A percentile compares a stretch with the other conserved stretches of the same genome.
phyloP scores from a whole-genome alignment of 2,329 filamentous ascomycete species.

The Trichophaea hybrida region DNA sequence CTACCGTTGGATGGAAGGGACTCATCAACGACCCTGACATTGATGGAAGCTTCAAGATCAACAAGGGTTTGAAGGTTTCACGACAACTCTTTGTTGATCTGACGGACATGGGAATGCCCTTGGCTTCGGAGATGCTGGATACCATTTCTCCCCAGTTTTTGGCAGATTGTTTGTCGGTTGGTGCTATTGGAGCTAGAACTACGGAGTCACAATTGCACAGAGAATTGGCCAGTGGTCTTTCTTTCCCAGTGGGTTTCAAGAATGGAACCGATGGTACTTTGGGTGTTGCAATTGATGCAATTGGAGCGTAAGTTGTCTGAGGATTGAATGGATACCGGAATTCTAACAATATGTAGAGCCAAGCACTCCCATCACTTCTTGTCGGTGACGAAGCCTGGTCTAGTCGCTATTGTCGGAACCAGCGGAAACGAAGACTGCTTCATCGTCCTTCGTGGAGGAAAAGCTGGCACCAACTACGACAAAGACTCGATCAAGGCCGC shows the following conservation, averaged over 20 bases:
- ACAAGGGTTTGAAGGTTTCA: constrained; percentile 90
- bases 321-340: not conserved
- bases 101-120: constrained; percentile 75
- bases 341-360: constrained; percentile 25
- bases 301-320: constrained; percentile 46
- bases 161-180: constrained; percentile 86
- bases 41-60: constrained; percentile 94
- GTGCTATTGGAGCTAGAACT: constrained; percentile 87
- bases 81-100: constrained; percentile 86
- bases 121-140: constrained; percentile 96
- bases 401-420: constrained; percentile 88
- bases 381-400: constrained; percentile 93
- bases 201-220: constrained; percentile 95
- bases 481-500: constrained; percentile 64
- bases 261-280: constrained; percentile 93
- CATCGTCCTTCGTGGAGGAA: constrained; percentile 85
- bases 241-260: constrained; percentile 98
- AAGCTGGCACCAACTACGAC: constrained; percentile 86
- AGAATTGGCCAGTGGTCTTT: constrained; percentile 85
- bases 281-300: constrained; percentile 85
- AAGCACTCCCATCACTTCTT: constrained; percentile 68
- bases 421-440: constrained; percentile 94
- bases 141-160: constrained; percentile 98
- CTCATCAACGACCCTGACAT: constrained; percentile 98
- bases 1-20: constrained; percentile 97